Base-by-base conservation (phyloP, 257 asterid species). In the Solanum habrochaites region DNA sequence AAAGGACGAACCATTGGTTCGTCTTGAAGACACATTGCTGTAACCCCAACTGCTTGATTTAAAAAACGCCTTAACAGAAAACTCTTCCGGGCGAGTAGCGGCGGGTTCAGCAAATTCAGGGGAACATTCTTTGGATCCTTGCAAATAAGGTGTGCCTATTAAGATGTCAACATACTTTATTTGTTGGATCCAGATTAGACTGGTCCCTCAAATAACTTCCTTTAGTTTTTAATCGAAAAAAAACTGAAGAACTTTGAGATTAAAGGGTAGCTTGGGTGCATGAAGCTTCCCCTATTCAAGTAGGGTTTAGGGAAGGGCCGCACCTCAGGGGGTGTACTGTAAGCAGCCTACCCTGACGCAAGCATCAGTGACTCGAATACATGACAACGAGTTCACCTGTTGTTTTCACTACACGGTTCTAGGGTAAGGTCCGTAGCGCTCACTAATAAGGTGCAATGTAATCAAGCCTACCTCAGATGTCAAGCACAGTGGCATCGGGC, bases 21-120 rank as follows among this genome's bases (percentile, higher is more conserved):
- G 21, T 95, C 98, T 87, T 94, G 97, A 21, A 95, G 91, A 83
- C 98, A 95, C 98, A 95, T 95, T 27, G 98, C 97, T 27, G 96
- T 95, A 8, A 95, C 91, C 66, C 98, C 98, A 21, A 95, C 94
- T 0, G 94, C 97, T 88, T 95, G 98, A 81, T 95, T 94, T 83
- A 95, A 89, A 87, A n/a, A n/a, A n/a, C n/a, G n/a, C 98, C 89
- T 64, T 92, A 16, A 90, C 87, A 0, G 89, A 71, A 90, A 93
- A 32, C 74, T 89, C 27, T 87, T 88, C 40, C 83, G n/a, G n/a
- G n/a, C 86, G 7, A 95, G 96, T n/a, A n/a, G 3, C 86, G 92
- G 92, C 7, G 98, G 95, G 85, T 95, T 95, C 98, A 8, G 95
- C 98, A 94, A 95, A 90, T 35, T 92, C 92, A 0, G 96, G 96